Evolutionary conservation across 1,284 basidiomycete genomes (phyloP), one percentile per base, ranked within the genome.

Genomic region (Gymnopus androsaceus): DNA sequence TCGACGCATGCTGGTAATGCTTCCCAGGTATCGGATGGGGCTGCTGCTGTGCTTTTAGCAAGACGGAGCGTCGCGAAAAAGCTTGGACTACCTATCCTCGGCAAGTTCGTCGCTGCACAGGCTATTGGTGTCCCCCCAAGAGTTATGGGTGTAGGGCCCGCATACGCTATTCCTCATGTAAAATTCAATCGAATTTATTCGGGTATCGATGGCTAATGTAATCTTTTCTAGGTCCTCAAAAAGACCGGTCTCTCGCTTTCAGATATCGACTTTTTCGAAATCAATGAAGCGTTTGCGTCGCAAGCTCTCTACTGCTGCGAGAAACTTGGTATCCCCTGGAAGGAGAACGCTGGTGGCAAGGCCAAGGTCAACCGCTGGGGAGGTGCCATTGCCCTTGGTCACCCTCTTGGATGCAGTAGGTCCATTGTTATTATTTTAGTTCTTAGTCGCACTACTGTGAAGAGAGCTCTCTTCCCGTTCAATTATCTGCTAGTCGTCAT

Each of bases 1-100:
- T 75, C 82, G 17, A 98, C 97, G 2, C 94, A 97, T 69, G 97
- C 96, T 46, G 89, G 85, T 78, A 98, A 95, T 72, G 93, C 95
- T 1, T 95, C 91, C 23, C 95, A 98, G 71, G 87, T 99, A 46
- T 95, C 94, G n/a, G 97, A 99, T 67, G 96, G 96, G 59, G 96
- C 96, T 21, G 94, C 95, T 47, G 95, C 95, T 0, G 95, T 98
- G 48, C 75, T 99, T 54, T 87, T 98, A 56, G 83, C 93, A 33
- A 84, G 94, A 59, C 86, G 96, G 55, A 91, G 88, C 27, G 83
- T 88, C 34, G 96, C 96, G 17, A 88, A 91, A 74, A 90, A 88
- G 67, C 87, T 96, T 60, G 90, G 92, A 41, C 81, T 99, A 36
- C 94, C 94, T 45, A 90, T 99, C 67, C 60, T 96, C 56, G 97